These are phyloP conservation scores for Lipomyces yamadae DNA, from an alignment of 805 yeast genomes.

Conservation along the genomic window DNA sequence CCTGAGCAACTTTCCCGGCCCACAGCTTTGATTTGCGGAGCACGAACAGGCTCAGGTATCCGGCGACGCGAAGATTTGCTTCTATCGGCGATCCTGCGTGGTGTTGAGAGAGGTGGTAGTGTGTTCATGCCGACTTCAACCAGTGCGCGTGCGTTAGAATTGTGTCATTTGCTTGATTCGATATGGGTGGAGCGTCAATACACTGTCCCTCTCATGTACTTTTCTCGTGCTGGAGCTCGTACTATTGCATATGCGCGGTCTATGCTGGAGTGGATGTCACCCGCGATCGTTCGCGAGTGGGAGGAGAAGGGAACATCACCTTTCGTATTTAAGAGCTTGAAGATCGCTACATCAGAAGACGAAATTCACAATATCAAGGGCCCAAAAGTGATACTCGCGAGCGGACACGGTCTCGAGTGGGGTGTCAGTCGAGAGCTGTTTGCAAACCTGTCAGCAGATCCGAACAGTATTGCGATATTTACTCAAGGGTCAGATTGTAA, in stretches of 20 bases:
- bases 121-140: constrained; percentile 81
- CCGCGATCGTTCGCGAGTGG: constrained; percentile 84
- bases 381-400: constrained; percentile 73
- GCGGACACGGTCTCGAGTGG: constrained; percentile 65
- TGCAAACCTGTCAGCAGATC: constrained; percentile 56
- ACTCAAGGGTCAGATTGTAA: constrained; percentile 65
- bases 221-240: constrained; percentile 81
- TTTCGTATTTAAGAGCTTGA: constrained; percentile 73
- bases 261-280: constrained; percentile 95
- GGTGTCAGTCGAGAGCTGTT: constrained; percentile 59
- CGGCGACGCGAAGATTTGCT: constrained; percentile 68
- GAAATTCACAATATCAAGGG: constrained; percentile 44
- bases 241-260: constrained; percentile 80
- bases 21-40: constrained; percentile 76
- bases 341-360: constrained; percentile 60
- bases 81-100: constrained; percentile 41
- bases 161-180: constrained; percentile 73
- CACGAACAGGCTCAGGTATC: constrained; percentile 65
- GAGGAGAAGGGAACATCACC: constrained; percentile 75
- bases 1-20: constrained; percentile 70
- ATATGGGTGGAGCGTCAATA: constrained; percentile 53
- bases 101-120: constrained; percentile 61
- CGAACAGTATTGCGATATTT: constrained; percentile 68
- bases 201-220: constrained; percentile 68
- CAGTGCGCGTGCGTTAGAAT: constrained; percentile 80